Evolutionary conservation across 78 protist species (phyloP).

Genomic region (Dictyostelium capitatum): DNA sequence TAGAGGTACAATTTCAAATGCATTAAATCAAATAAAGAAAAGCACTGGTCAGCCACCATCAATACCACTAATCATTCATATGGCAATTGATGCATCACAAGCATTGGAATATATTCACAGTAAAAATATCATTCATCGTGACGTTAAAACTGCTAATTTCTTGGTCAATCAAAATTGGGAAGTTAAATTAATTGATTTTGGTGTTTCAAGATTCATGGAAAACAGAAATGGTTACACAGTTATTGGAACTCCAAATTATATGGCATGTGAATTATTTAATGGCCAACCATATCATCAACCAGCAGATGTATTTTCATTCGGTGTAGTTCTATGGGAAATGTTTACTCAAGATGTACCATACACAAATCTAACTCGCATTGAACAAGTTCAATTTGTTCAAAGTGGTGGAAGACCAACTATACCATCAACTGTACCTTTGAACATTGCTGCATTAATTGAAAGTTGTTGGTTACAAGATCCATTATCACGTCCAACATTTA

Average conservation of each 20-base stretch:
- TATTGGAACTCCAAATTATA: conserved; percentile 65
- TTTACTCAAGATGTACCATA: conserved; percentile 68
- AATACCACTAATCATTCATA: conserved; percentile 3
- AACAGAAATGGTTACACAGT: conserved; percentile 23
- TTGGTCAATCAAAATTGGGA: conserved; percentile 47
- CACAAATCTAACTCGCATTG: not conserved
- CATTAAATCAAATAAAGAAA: conserved; percentile 1
- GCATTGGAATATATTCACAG: conserved; percentile 56
- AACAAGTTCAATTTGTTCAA: conserved; percentile 20
- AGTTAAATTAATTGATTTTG: conserved; percentile 67
- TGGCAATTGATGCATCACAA: conserved; percentile 74
- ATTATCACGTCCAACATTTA: conserved; percentile 29
- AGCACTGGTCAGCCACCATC: conserved; percentile 1
- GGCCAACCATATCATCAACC: conserved; percentile 55
- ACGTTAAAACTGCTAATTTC: conserved; percentile 56
- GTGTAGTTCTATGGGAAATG: conserved; percentile 70
- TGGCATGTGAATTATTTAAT: conserved; percentile 69
- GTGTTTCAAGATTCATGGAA: conserved; percentile 24
- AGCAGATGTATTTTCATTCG: conserved; percentile 79
- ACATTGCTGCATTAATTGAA: conserved; percentile 11
- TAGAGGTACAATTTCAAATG: conserved; percentile 44
- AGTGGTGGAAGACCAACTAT: conserved; percentile 58
- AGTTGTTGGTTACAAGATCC: conserved; percentile 49
- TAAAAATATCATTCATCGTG: conserved; percentile 60
- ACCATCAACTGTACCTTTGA: conserved; percentile 26